phyloP scores from a whole-genome alignment of 371 early-diverging fungal genomes.

The Mucor piriformis region DNA sequence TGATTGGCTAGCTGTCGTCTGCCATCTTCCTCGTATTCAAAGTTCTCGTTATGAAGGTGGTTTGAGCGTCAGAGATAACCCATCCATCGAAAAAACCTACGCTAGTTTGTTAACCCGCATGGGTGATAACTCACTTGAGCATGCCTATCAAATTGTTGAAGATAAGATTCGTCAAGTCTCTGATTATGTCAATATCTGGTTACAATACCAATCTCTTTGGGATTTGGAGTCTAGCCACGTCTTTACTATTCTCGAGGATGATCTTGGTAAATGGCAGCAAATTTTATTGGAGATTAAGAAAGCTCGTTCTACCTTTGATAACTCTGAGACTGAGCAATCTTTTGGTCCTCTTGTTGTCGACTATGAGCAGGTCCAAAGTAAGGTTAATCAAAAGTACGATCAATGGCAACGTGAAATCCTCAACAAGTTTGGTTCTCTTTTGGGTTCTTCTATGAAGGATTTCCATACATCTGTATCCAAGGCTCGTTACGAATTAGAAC shows the following conservation, averaged over 20 bases:
- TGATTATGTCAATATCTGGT: conserved; percentile 92
- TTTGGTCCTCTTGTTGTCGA: conserved; percentile 91
- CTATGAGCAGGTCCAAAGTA: conserved; percentile 96
- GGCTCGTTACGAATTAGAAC: conserved; percentile 87
- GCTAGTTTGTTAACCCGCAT: conserved; percentile 76
- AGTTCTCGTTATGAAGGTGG: conserved; percentile 92
- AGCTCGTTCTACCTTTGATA: conserved; percentile 94
- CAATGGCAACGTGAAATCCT: conserved; percentile 97
- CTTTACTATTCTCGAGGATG: conserved; percentile 85
- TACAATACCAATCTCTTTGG: conserved; percentile 98
- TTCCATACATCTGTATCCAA: conserved; percentile 80
- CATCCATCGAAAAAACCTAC: conserved; percentile 65
- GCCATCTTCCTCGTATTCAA: conserved; percentile 80
- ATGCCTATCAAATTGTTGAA: conserved; percentile 89
- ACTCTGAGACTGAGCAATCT: conserved; percentile 84
- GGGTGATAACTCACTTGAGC: conserved; percentile 66
- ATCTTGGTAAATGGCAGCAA: conserved; percentile 92
- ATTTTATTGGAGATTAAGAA: conserved; percentile 93
- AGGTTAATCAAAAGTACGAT: conserved; percentile 97
- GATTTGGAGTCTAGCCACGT: conserved; percentile 90
- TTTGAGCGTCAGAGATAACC: conserved; percentile 61
- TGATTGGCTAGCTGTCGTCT: conserved; percentile 85
- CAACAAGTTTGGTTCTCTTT: conserved; percentile 85
- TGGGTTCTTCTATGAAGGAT: conserved; percentile 84
- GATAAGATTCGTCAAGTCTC: conserved; percentile 75